Percentiles rank a stretch among this genome's conserved stretches.
phyloP scores from a whole-genome alignment of 164 flowering plant species.

The Saururus chinensis region DNA sequence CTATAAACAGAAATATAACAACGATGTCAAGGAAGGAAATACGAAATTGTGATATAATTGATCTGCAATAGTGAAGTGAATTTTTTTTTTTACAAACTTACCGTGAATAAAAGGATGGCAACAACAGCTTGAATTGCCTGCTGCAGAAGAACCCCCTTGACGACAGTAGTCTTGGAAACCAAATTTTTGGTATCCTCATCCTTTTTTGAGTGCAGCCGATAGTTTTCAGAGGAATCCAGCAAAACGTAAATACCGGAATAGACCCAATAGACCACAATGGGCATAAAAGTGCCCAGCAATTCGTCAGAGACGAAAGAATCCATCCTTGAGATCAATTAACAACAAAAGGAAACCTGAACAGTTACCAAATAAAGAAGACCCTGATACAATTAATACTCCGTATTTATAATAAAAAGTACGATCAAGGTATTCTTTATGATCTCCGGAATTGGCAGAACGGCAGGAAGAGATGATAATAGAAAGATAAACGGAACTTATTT shows the following conservation, averaged over 20 bases:
- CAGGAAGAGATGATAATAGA: too few species aligned
- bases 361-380: not conserved
- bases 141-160: constrained; percentile 84
- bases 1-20: too few species aligned
- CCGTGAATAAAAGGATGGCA: constrained; percentile 69
- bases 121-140: constrained; percentile 72
- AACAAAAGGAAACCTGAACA: not conserved
- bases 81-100: constrained; percentile 15
- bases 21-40: too few species aligned
- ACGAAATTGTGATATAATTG: too few species aligned
- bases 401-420: too few species aligned
- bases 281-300: constrained; percentile 63
- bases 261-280: constrained; percentile 71
- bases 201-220: constrained; percentile 63
- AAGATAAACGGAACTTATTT: too few species aligned
- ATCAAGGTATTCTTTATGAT: too few species aligned
- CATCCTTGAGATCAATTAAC: constrained; percentile 15
- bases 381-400: too few species aligned
- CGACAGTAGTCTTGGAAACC: constrained; percentile 61
- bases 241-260: constrained; percentile 71
- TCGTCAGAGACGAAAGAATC: constrained; percentile 60
- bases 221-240: constrained; percentile 51
- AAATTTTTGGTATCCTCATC: constrained; percentile 88
- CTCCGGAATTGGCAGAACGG: too few species aligned
- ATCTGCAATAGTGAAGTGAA: not conserved